These are phyloP conservation scores for Agrocybe pediades DNA, from an alignment of 768 basidiomycete genomes.

Conservation along the genomic window DNA sequence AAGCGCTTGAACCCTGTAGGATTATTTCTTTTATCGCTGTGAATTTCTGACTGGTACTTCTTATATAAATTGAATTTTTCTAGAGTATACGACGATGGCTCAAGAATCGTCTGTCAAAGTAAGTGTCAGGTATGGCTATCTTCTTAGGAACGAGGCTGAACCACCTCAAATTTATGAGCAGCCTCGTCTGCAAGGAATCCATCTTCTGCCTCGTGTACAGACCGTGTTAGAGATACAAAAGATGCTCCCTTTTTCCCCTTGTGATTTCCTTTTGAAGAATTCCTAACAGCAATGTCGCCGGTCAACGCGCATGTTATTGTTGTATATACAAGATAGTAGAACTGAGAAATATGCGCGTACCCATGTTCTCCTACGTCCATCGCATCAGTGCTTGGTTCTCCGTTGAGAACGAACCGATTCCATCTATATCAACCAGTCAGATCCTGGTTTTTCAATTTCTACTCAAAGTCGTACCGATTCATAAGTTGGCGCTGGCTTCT, in stretches of 20 bases:
- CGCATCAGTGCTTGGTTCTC: conserved; percentile 31
- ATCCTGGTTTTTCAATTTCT: neutral
- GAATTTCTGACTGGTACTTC: conserved; percentile 79
- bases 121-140: neutral
- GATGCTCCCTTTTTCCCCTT: conserved; percentile 18
- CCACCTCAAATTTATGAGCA: conserved; percentile 64
- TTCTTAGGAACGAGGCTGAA: neutral
- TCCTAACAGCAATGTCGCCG: neutral
- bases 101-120: conserved; percentile 62
- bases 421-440: conserved; percentile 45
- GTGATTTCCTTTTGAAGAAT: neutral
- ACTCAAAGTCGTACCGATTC: conserved; percentile 66
- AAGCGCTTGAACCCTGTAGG: conserved; percentile 66
- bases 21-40: conserved; percentile 61
- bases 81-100: conserved; percentile 70
- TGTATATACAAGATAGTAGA: neutral
- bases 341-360: conserved; percentile 5
- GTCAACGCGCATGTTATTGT: too few relatives aligned
- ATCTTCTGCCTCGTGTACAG: conserved; percentile 61
- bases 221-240: conserved; percentile 43
- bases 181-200: conserved; percentile 31
- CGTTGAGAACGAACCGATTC: conserved; percentile 66
- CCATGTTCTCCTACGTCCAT: conserved; percentile 26
- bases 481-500: conserved; percentile 76
- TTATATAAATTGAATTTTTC: conserved; percentile 84